A percentile compares a stretch with the other conserved stretches of the same genome.
Evolutionary conservation across 495 filamentous ascomycete genomes (phyloP).

Genomic region (Talaromyces ruber): DNA sequence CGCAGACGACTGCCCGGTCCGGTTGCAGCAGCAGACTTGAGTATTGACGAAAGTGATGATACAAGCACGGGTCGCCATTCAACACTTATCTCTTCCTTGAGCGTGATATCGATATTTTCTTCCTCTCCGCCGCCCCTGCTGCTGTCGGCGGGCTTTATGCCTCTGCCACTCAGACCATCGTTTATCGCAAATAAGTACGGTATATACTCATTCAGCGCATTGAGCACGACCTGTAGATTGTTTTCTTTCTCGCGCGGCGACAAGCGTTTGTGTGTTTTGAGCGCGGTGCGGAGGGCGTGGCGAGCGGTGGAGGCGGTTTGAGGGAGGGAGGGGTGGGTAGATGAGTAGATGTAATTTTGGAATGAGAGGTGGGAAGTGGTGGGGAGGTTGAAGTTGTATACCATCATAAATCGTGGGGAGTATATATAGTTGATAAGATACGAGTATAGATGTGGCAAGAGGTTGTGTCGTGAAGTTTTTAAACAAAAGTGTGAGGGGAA

Average conservation of each 20-base stretch:
- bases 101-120: constrained; percentile 57
- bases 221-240: constrained; percentile 58
- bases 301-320: constrained; percentile 68
- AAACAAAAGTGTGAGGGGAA: not conserved
- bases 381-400: constrained; percentile 73
- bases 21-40: constrained; percentile 20
- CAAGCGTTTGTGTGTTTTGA: constrained; percentile 78
- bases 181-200: constrained; percentile 72
- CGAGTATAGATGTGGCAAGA: not conserved
- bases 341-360: constrained; percentile 56
- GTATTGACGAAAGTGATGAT: constrained; percentile 35
- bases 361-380: constrained; percentile 80
- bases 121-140: constrained; percentile 28
- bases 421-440: constrained; percentile 9
- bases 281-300: constrained; percentile 62
- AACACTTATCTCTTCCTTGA: constrained; percentile 48
- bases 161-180: constrained; percentile 48
- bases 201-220: constrained; percentile 62
- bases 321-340: constrained; percentile 77
- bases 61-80: constrained; percentile 77
- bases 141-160: not conserved
- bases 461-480: constrained; percentile 14
- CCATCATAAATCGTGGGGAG: constrained; percentile 50
- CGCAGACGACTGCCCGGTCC: constrained; percentile 47
- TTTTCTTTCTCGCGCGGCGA: constrained; percentile 52